Evolutionary conservation across 2,329 filamentous ascomycete species (phyloP).

Genomic region (Nothophaeocryptopus gaeumannii): DNA sequence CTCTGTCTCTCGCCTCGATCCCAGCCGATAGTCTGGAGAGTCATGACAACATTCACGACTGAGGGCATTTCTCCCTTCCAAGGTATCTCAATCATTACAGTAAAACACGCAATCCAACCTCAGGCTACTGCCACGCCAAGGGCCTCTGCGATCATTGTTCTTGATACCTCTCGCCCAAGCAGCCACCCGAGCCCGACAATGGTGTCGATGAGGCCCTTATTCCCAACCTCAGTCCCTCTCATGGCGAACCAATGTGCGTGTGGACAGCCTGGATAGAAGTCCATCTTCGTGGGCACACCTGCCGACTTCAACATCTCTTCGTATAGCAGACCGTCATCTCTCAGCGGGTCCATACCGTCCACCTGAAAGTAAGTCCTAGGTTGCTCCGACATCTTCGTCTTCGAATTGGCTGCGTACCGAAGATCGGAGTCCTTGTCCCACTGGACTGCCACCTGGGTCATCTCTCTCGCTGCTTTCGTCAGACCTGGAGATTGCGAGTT

Average conservation of each 20-base stretch:
- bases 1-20: not conserved
- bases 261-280: slow-evolving; percentile 44
- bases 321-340: slow-evolving; percentile 56
- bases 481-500: slow-evolving; percentile 41
- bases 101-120: not conserved
- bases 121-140: slow-evolving; percentile 6
- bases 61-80: too few species aligned
- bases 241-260: slow-evolving; percentile 42
- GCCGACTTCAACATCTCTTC: slow-evolving; percentile 48
- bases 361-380: slow-evolving; percentile 52
- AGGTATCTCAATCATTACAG: too few species aligned
- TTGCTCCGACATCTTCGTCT: slow-evolving; percentile 35
- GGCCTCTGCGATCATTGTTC: slow-evolving; percentile 5
- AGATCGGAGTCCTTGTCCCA: slow-evolving; percentile 22
- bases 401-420: slow-evolving; percentile 36
- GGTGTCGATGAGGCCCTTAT: slow-evolving; percentile 31
- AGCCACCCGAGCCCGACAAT: slow-evolving; percentile 39
- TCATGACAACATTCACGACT: too few species aligned
- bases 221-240: slow-evolving; percentile 29
- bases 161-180: slow-evolving; percentile 24
- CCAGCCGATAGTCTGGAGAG: not conserved
- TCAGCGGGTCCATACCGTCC: slow-evolving; percentile 49
- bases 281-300: slow-evolving; percentile 44
- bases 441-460: slow-evolving; percentile 12
- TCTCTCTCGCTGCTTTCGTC: slow-evolving; percentile 12